A percentile compares a stretch with the other conserved stretches of the same genome.
Conservation (phyloP, 108 stramenopile species). For the Stephanodiscus triporus region DNA sequence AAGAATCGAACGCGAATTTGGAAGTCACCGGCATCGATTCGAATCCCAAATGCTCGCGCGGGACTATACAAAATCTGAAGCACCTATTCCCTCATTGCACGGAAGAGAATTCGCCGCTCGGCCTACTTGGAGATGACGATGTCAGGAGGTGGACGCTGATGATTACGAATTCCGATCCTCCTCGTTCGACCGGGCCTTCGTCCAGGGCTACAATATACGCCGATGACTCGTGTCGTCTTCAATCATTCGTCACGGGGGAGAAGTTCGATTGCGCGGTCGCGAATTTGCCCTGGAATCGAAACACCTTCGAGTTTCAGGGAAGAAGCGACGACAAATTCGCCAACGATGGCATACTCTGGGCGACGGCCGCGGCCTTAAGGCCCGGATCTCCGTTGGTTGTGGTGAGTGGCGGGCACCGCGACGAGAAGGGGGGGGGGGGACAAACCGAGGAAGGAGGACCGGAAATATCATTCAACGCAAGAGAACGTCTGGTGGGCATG, state of each 20-base stretch:
- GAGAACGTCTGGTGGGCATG: background rate
- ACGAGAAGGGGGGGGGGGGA: background rate
- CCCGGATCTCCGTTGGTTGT: conserved; percentile 26
- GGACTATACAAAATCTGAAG: conserved; percentile 52
- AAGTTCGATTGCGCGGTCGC: conserved; percentile 60
- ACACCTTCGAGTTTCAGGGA: conserved; percentile 25
- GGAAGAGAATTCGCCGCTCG: background rate
- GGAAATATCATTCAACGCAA: background rate
- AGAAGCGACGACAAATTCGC: background rate
- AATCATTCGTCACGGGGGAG: background rate
- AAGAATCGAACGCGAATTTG: too few species aligned
- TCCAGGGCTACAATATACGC: conserved; percentile 16
- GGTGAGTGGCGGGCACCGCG: conserved; percentile 17
- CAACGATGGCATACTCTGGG: conserved; percentile 19
- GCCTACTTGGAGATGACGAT: background rate
- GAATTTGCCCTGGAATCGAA: conserved; percentile 73
- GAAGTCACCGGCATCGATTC: conserved; percentile 60
- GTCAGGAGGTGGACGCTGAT: conserved; percentile 8
- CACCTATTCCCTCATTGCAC: conserved; percentile 31
- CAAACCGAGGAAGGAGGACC: background rate
- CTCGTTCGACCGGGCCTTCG: background rate
- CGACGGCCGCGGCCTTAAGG: conserved; percentile 6
- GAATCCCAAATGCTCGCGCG: conserved; percentile 58
- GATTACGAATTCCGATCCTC: background rate
- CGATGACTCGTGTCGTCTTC: conserved; percentile 12